phyloP scores from a whole-genome alignment of 768 basidiomycete species.

The Agrocybe chaxingu region DNA sequence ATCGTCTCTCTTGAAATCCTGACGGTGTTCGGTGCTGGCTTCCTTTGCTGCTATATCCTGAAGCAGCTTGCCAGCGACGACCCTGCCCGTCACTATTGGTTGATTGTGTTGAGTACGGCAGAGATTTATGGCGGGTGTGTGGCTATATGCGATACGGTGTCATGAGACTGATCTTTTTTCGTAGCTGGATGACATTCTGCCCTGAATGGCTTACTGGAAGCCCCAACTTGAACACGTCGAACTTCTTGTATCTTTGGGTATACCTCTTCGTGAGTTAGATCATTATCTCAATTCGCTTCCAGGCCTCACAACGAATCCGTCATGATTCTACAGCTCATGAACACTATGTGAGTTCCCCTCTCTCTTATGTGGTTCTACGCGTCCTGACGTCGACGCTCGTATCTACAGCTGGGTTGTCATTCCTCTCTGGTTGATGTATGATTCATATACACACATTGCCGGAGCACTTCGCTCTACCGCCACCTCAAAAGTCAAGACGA shows the following conservation, averaged over 20 bases:
- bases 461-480: conserved; percentile 43
- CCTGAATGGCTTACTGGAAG: conserved; percentile 83
- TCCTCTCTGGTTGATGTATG: conserved; percentile 72
- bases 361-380: background rate
- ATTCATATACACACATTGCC: conserved; percentile 74
- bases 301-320: too few species aligned
- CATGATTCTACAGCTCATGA: conserved; percentile 61
- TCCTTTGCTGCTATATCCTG: conserved; percentile 70
- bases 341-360: conserved; percentile 54
- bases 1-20: conserved; percentile 81
- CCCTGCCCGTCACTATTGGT: conserved; percentile 74
- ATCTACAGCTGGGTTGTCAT: conserved; percentile 71
- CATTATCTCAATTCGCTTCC: too few species aligned
- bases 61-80: conserved; percentile 62
- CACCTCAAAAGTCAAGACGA: too few species aligned
- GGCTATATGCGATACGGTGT: background rate
- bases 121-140: conserved; percentile 74
- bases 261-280: conserved; percentile 64
- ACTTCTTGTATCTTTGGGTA: conserved; percentile 72
- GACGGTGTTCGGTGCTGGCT: conserved; percentile 77
- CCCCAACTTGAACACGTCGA: conserved; percentile 68
- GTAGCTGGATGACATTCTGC: conserved; percentile 84
- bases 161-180: background rate
- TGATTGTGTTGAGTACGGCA: conserved; percentile 70
- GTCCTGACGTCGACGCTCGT: background rate